Percentiles rank a stretch among this genome's conserved stretches.
Evolutionary conservation across 805 yeast genomes (phyloP).

Genomic region (Zygosaccharomyces lentus): DNA sequence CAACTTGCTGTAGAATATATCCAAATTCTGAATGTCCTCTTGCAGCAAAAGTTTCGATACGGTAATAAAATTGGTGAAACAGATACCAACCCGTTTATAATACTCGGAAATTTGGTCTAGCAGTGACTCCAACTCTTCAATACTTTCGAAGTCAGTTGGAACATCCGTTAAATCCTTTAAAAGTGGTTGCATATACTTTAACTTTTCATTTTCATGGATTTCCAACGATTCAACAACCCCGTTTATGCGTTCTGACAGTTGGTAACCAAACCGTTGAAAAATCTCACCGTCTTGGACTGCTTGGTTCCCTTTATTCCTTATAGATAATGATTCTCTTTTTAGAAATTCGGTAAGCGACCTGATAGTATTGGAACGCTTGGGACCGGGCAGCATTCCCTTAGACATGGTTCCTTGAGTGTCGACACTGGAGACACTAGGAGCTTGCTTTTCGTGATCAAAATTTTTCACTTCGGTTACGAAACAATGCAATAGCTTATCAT

Average conservation of each 20-base stretch:
- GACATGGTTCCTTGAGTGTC: neutral
- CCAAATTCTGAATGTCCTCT: slow-evolving; percentile 20
- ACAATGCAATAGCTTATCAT: slow-evolving; percentile 7
- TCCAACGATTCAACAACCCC: slow-evolving; percentile 13
- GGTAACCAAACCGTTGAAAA: slow-evolving; percentile 29
- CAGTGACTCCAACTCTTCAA: slow-evolving; percentile 27
- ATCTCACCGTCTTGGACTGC: slow-evolving; percentile 11
- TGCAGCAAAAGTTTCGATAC: slow-evolving; percentile 16
- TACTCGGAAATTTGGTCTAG: slow-evolving; percentile 27
- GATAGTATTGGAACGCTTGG: neutral
- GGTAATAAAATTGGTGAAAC: slow-evolving; percentile 17
- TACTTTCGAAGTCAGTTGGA: slow-evolving; percentile 15
- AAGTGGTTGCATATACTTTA: slow-evolving; percentile 10
- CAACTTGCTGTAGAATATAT: slow-evolving; percentile 24
- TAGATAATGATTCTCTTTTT: neutral
- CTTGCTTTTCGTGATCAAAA: neutral
- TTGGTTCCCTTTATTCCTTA: neutral
- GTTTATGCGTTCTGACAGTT: slow-evolving; percentile 26
- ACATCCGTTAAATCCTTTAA: slow-evolving; percentile 15
- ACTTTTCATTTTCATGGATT: neutral
- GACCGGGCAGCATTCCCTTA: neutral
- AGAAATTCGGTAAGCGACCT: neutral
- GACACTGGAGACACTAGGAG: neutral
- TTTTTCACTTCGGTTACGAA: slow-evolving; percentile 4
- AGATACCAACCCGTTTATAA: slow-evolving; percentile 21